Conservation (phyloP, 495 filamentous ascomycete species). For the Parathielavia appendiculata region DNA sequence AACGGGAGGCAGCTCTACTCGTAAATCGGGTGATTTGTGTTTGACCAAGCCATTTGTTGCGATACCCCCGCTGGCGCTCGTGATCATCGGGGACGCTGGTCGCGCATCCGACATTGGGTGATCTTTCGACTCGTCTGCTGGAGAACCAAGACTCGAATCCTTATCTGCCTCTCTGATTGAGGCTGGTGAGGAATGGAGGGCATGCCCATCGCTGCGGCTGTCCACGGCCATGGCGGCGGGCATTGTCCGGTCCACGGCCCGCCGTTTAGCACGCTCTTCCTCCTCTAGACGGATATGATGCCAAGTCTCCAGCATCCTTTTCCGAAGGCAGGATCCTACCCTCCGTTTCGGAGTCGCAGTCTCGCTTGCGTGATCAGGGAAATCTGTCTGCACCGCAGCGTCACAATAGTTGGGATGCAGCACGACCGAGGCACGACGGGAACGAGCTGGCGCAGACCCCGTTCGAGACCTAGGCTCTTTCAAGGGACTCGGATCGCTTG, state of each 20-base stretch:
- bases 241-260: conserved; percentile 18
- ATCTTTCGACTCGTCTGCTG: conserved; percentile 17
- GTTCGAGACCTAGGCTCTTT: conserved; percentile 22
- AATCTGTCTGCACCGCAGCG: conserved; percentile 47
- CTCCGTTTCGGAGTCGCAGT: conserved; percentile 35
- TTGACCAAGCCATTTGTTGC: conserved; percentile 25
- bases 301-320: conserved; percentile 45
- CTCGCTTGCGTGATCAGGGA: conserved; percentile 26
- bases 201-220: conserved; percentile 24
- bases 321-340: conserved; percentile 40
- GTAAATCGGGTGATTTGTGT: conserved; percentile 42
- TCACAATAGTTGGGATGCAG: conserved; percentile 41
- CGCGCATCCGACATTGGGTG: conserved; percentile 28
- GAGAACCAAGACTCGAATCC: neutral
- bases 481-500: conserved; percentile 37
- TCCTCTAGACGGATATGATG: conserved; percentile 37
- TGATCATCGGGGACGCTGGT: conserved; percentile 8
- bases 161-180: conserved; percentile 22
- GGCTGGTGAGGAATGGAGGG: conserved; percentile 16
- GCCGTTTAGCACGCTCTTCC: conserved; percentile 27
- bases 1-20: conserved; percentile 48
- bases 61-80: conserved; percentile 12
- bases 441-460: conserved; percentile 20
- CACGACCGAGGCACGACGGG: conserved; percentile 31
- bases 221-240: conserved; percentile 35